Evolutionary conservation across 1,284 basidiomycete species (phyloP).

Genomic region (Sporisorium reilianum): DNA sequence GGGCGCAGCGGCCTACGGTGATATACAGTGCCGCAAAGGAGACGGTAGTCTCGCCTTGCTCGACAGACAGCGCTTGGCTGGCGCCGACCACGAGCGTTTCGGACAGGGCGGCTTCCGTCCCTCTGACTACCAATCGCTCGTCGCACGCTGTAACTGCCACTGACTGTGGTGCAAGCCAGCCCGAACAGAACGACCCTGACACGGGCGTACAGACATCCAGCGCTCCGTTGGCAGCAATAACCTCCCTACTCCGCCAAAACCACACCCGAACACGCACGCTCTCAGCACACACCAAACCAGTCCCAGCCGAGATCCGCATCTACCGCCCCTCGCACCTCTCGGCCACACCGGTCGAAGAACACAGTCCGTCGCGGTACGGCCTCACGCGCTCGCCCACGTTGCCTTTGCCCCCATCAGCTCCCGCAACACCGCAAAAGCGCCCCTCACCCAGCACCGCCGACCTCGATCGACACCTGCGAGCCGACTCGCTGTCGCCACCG

Average conservation of each 20-base stretch:
- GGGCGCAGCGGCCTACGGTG: too few relatives aligned
- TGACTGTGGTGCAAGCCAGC: background rate
- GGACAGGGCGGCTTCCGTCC: background rate
- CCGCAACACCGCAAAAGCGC: conserved; percentile 5
- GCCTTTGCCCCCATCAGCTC: too few relatives aligned
- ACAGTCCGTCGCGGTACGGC: background rate
- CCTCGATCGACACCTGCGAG: conserved; percentile 3
- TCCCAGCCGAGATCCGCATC: conserved; percentile 3
- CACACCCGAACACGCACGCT: too few relatives aligned
- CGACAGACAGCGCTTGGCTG: background rate
- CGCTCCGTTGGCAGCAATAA: too few relatives aligned
- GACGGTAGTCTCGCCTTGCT: background rate
- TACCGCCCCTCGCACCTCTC: background rate
- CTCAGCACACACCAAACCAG: background rate
- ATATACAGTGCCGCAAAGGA: background rate
- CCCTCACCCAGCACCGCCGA: background rate
- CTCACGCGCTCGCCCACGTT: background rate
- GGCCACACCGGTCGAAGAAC: background rate
- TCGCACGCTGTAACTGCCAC: background rate
- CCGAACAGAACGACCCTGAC: background rate
- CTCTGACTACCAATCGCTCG: too few relatives aligned
- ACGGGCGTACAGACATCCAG: background rate
- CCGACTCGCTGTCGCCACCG: conserved; percentile 11
- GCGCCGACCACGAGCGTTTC: background rate
- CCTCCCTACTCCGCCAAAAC: too few relatives aligned